Base-by-base conservation (phyloP, 768 basidiomycete genomes). In the Tulasnella sp. region DNA sequence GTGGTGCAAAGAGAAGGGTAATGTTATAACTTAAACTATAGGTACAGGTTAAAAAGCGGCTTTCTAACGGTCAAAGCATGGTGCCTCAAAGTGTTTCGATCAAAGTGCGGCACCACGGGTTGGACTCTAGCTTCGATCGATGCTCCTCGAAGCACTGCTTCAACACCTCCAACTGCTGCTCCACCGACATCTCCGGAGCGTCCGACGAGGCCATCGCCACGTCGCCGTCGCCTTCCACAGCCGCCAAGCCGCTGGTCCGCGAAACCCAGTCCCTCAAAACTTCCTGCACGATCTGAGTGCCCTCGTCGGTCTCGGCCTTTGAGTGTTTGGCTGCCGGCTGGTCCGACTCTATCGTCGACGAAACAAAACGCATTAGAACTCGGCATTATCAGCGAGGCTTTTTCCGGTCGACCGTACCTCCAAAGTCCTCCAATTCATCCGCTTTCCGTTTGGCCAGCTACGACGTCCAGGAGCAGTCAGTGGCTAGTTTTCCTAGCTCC, bases 371-470 rank as follows among this genome's bases (percentile, higher is more conserved):
- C 42, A n/a, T 16, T 67, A n/a, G 42, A 3, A 57, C 26, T 26
- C 72, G 4, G 42, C n/a, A 67, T 26, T 29, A 26, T 13, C n/a
- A 6, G 6, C 3, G 11, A 26, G 5, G 23, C 57, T 3, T 26
- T 26, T 2, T 18, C 57, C n/a, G 35, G 13, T 72, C 82, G 73
- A 79, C 86, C 89, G 67, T 84, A 83, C 87, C 86, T 9, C 88
- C 90, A 84, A 96, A 95, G 82, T 95, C 93, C 84, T 96, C 94
- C 44, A 98, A 85, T 81, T 96, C 95, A 78, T 96, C 93, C 0
- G 96, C 95, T 82, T 96, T 98, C 35, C 91, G 87, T 84, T 92
- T 93, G n/a, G 94, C 96, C 70, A 95, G 89, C 94, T 95, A 82
- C 79, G 37, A 71, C 10, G 35, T 18, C 23, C 37, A 37, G 26